Base-by-base conservation (phyloP, 176 grass and related monocot species). In the Chloris gayana region DNA sequence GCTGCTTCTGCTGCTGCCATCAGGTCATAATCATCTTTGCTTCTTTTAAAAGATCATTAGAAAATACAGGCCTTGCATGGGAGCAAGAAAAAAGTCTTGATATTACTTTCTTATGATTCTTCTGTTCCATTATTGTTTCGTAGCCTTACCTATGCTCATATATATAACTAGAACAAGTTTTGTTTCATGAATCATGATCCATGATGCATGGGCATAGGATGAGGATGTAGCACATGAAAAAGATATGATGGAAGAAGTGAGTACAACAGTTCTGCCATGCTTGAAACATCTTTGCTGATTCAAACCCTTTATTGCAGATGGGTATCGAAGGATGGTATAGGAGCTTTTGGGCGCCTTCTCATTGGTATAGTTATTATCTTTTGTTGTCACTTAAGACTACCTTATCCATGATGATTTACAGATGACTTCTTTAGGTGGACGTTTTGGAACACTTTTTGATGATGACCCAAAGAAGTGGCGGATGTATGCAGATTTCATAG, bases 401-500 rank as follows among this genome's bases (percentile, higher is more conserved):
- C 21, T 39, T 53, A 6, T 67, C 39, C 30, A 58, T 30, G 14
- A 80, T 60, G 58, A 70, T 70, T 84, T 69, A 85, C 33, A 7
- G 39, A 86, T 84, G 65, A 39, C 15, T 72, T 75, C 9, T 60
- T 81, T 92, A 94, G 92, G 95, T 85, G 95, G 92, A 30, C 87
- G 89, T 21, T 98, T 98, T 22, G 95, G 91, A 66, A 88, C 75
- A 49, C 82, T 98, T 88, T 97, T 98, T 77, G 95, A 98, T 58
- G 89, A 98, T 78, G 95, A 98, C 74, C 95, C 95, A 79, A 98
- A 94, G 79, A 86, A 87, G 45, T 98, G 95, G 95, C 88, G 95
- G 73, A 98, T 98, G 95, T 98, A 98, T 91, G 95, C 95, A 33
- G 95, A 98, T 81, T 87, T 98, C 56, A 92, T 98, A 85, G 95